Evolutionary conservation across 441 rosid species (phyloP).

Genomic region (Mallotus japonicus): DNA sequence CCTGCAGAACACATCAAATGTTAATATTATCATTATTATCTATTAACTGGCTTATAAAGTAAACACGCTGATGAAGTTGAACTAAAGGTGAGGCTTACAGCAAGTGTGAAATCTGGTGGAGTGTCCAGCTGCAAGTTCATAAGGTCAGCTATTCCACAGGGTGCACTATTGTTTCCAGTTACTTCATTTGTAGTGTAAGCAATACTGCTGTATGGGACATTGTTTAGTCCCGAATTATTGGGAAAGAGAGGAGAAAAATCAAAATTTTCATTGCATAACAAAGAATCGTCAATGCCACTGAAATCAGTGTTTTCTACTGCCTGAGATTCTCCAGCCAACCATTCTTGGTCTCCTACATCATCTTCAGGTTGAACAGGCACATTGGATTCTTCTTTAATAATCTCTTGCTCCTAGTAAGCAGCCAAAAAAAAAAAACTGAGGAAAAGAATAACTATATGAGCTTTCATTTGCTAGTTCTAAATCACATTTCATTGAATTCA

Average conservation of each 20-base stretch:
- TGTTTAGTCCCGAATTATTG: constrained; percentile 29
- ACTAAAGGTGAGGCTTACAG: constrained; percentile 47
- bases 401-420: constrained; percentile 38
- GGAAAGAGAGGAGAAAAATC: constrained; percentile 32
- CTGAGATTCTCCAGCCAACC: constrained; percentile 75
- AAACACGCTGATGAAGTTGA: not conserved
- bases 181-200: constrained; percentile 19
- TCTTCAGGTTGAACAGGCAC: constrained; percentile 28
- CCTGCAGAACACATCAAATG: constrained; percentile 34
- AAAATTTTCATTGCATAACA: constrained; percentile 51
- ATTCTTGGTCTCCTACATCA: constrained; percentile 23
- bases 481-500: not conserved
- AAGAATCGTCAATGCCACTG: constrained; percentile 40
- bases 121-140: constrained; percentile 66
- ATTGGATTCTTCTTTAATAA: constrained; percentile 31
- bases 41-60: not conserved
- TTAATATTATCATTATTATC: not conserved
- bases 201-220: constrained; percentile 20
- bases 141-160: constrained; percentile 50
- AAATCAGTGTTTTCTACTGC: constrained; percentile 41
- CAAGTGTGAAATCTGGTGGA: constrained; percentile 61
- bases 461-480: not conserved
- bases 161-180: constrained; percentile 22
- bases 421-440: constrained; percentile 4
- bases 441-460: not conserved